Evolutionary conservation across 1,284 basidiomycete genomes (phyloP), one percentile per base, ranked within the genome.

Genomic region (Ustilago vetiveriae): DNA sequence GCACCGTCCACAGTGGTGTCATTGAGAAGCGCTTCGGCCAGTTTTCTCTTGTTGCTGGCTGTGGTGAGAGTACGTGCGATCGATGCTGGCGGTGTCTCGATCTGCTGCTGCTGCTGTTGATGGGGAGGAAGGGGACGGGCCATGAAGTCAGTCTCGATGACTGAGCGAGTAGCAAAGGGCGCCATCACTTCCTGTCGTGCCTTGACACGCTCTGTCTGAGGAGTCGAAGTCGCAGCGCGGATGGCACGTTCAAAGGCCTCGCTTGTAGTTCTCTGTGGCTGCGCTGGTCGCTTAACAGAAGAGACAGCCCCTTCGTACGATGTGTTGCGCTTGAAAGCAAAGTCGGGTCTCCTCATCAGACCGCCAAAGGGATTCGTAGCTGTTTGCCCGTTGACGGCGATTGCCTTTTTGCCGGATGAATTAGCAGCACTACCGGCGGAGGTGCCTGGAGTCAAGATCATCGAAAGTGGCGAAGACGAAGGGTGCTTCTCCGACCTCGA

Each of bases 181-280:
- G 66, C 58, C 8, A 63, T 38, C 1, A 55, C 42, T 11, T 68
- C 58, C 22, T 53, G 50, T 14, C 59, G 39, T 3, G 58, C 50
- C 35, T 58, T 69, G 49, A 69, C 23, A 1, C 65, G 56, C 4
- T 69, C 54, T 7, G 50, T 19, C 26, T 63, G 66, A 3, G 58
- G 66, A 16, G 58, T 63, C 6, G 47, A 41, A 11, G 59, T 46
- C 2, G 66, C 53, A 8, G 66, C 66, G 17, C 66, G 58, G 3
- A 69, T 55, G 6, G 66, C 66, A 17, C 49, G 55, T 30, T 69
- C 66, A 35, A 69, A 69, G 0, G 66, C 66, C 29, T 69, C 66
- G 43, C 66, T 69, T 16, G 58, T 68, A 4, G 50, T 42, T 27
- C 38, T 50, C 13, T 41, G 27, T 14, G 24, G 23, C 10, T 35